These are phyloP conservation scores for Penicillium herquei DNA, from an alignment of 495 filamentous ascomycete species.

Conservation along the genomic window DNA sequence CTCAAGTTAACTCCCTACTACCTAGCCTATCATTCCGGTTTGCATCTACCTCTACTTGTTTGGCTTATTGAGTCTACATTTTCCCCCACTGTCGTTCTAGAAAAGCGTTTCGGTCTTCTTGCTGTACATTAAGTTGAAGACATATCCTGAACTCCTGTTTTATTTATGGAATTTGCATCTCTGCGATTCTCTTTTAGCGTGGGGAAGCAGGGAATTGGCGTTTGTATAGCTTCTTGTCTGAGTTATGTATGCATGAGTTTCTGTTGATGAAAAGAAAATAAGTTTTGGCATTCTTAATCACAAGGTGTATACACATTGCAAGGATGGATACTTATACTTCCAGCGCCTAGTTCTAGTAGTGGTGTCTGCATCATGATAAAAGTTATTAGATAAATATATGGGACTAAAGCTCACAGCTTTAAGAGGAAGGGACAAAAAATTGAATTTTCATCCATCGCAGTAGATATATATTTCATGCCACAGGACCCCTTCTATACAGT, in stretches of 20 bases:
- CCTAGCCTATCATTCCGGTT: conserved; percentile 6
- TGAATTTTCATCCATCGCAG: too few relatives aligned
- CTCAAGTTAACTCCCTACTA: neutral
- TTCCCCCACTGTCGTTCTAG: conserved; percentile 12
- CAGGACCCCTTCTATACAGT: too few relatives aligned
- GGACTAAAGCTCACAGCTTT: too few relatives aligned
- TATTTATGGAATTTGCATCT: conserved; percentile 7
- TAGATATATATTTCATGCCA: too few relatives aligned
- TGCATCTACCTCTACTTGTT: conserved; percentile 9
- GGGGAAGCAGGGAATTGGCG: conserved; percentile 1
- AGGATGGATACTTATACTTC: too few relatives aligned
- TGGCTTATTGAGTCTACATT: conserved; percentile 9
- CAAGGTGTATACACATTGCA: too few relatives aligned
- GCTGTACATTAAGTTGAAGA: conserved; percentile 32
- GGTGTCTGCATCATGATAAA: too few relatives aligned
- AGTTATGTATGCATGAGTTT: neutral
- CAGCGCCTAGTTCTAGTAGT: too few relatives aligned
- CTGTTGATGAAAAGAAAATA: neutral
- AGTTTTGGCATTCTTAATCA: too few relatives aligned
- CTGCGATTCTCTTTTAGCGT: conserved; percentile 1
- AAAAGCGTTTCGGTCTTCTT: conserved; percentile 23
- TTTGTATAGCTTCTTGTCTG: conserved; percentile 3
- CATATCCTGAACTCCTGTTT: conserved; percentile 9
- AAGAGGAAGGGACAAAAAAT: too few relatives aligned
- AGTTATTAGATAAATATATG: too few relatives aligned